A percentile compares a stretch with the other conserved stretches of the same genome.
These are phyloP conservation scores for Acacia concinna DNA, from an alignment of 331 rosid genomes.

Conservation along the genomic window DNA sequence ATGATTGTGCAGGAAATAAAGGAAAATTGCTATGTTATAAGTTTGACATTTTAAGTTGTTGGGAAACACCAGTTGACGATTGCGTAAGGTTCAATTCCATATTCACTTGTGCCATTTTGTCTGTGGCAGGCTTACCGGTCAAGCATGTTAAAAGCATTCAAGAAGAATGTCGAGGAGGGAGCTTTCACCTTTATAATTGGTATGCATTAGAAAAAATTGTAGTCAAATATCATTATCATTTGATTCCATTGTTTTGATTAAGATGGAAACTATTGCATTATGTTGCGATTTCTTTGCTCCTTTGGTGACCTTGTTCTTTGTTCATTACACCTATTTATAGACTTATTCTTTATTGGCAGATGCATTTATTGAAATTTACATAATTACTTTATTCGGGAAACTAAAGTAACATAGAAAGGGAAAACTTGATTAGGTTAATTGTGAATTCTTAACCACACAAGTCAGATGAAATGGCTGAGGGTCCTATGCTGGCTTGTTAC, in stretches of 20 bases:
- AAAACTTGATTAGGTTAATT: constrained; percentile 24
- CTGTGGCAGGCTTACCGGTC: constrained; percentile 76
- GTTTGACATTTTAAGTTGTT: constrained; percentile 20
- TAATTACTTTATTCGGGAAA: constrained; percentile 30
- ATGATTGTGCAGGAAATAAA: not conserved
- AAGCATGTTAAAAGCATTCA: constrained; percentile 98
- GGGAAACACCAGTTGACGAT: not conserved
- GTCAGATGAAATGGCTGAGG: constrained; percentile 37
- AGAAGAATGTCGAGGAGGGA: constrained; percentile 92
- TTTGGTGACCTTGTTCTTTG: constrained; percentile 31
- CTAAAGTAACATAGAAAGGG: not conserved
- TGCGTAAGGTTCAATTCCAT: constrained; percentile 5
- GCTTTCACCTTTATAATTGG: constrained; percentile 88
- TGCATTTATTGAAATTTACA: constrained; percentile 25
- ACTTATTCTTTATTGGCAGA: constrained; percentile 29
- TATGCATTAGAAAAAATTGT: constrained; percentile 42
- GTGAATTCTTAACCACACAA: constrained; percentile 34
- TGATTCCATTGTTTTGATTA: constrained; percentile 35
- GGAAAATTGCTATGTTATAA: not conserved
- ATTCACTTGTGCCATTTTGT: constrained; percentile 4
- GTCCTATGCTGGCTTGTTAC: constrained; percentile 46
- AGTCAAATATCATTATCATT: constrained; percentile 26
- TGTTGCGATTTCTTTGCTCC: constrained; percentile 35
- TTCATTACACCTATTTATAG: constrained; percentile 27
- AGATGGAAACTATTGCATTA: constrained; percentile 45